phyloP scores from a whole-genome alignment of 176 grass and related monocot genomes.

The Olyra latifolia region DNA sequence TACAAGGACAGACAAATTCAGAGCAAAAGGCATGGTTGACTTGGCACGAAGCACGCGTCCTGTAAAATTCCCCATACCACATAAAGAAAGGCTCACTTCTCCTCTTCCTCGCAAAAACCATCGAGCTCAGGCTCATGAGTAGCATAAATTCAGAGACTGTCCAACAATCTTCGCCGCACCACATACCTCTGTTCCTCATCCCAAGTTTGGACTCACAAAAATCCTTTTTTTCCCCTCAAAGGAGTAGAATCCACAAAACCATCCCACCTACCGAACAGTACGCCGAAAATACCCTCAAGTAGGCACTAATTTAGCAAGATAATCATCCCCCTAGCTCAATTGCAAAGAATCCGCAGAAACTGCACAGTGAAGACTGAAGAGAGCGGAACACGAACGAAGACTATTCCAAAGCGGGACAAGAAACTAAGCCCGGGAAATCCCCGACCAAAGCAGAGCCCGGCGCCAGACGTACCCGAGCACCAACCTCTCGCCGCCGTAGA shows the following conservation, averaged over 20 bases:
- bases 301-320: background rate
- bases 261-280: background rate
- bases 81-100: conserved; percentile 17
- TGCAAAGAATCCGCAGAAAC: background rate
- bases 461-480: conserved; percentile 31
- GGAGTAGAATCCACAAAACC: background rate
- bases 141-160: background rate
- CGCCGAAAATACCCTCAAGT: conserved; percentile 7
- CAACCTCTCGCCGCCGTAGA: background rate
- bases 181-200: background rate
- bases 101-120: background rate
- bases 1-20: background rate
- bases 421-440: conserved; percentile 10
- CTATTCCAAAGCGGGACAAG: background rate
- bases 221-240: background rate
- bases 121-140: background rate
- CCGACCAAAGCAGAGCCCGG: conserved; percentile 10
- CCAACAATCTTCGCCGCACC: conserved; percentile 17
- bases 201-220: background rate
- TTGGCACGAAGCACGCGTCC: background rate
- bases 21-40: background rate
- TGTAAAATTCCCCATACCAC: conserved; percentile 24
- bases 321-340: background rate
- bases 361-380: background rate
- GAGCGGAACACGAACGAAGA: background rate